These are phyloP conservation scores for Fusarium penzigii DNA, from an alignment of 2,329 filamentous ascomycete species.

Conservation along the genomic window DNA sequence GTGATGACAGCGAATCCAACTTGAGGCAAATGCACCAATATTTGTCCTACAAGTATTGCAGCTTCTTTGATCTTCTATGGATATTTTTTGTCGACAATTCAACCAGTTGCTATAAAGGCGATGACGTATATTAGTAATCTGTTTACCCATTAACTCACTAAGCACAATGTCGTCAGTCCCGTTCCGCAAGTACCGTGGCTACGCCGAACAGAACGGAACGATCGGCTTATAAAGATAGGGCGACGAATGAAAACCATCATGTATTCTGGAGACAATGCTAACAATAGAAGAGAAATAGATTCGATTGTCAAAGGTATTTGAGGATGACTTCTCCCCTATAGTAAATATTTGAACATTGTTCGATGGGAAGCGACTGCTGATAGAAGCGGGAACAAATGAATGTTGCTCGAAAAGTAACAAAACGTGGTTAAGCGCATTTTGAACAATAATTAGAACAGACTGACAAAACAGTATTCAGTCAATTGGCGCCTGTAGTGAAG, in stretches of 20 bases:
- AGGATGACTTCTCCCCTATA: too few relatives aligned
- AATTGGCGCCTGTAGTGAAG: background rate
- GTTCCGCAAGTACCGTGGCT: too few relatives aligned
- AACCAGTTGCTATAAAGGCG: slow-evolving; percentile 4
- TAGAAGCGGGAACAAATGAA: too few relatives aligned
- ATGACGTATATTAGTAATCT: slow-evolving; percentile 30
- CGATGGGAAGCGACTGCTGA: too few relatives aligned
- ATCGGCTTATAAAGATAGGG: background rate
- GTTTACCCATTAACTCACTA: slow-evolving; percentile 4
- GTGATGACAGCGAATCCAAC: background rate
- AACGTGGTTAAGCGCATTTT: background rate
- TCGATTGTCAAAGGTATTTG: background rate
- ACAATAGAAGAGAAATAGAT: background rate
- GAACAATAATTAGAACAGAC: background rate
- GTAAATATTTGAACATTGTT: too few relatives aligned
- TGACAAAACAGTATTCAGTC: background rate
- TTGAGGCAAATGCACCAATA: background rate
- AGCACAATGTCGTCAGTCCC: slow-evolving; percentile 5
- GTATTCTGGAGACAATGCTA: too few relatives aligned
- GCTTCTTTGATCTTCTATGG: too few relatives aligned
- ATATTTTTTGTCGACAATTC: background rate
- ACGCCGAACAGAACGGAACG: background rate
- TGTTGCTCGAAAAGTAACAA: background rate
- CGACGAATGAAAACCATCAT: too few relatives aligned
- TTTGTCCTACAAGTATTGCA: background rate